phyloP scores from a whole-genome alignment of 208 protist genomes.

The Vickermania ingenoplastis region DNA sequence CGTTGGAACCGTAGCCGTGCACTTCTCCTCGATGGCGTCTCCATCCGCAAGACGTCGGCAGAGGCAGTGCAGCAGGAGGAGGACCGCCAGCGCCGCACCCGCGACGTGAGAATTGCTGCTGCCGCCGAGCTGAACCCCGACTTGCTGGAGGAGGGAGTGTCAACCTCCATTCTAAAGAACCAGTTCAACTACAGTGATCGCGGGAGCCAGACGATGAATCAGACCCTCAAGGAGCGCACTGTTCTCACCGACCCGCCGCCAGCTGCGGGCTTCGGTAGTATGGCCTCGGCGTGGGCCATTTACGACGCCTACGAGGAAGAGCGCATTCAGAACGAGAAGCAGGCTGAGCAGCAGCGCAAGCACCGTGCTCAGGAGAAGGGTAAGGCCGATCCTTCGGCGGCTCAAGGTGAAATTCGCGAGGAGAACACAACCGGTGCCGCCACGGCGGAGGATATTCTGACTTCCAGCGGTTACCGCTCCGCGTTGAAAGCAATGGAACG shows the following conservation, averaged over 20 bases:
- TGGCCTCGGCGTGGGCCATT: slow-evolving; percentile 92
- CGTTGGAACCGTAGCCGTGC: slow-evolving; percentile 75
- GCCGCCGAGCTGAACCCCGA: slow-evolving; percentile 82
- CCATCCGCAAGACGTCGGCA: slow-evolving; percentile 67
- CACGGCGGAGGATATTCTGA: slow-evolving; percentile 49
- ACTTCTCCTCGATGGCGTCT: slow-evolving; percentile 82
- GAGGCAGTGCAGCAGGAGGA: slow-evolving; percentile 87
- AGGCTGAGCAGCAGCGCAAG: slow-evolving; percentile 58
- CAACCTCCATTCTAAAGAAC: slow-evolving; percentile 91
- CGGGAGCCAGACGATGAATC: slow-evolving; percentile 94
- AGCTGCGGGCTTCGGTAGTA: slow-evolving; percentile 70
- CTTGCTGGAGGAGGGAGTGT: slow-evolving; percentile 68
- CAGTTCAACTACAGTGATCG: slow-evolving; percentile 98
- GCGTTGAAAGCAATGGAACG: slow-evolving; percentile 92
- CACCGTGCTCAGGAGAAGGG: slow-evolving; percentile 28
- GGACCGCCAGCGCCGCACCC: slow-evolving; percentile 59
- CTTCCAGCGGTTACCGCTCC: slow-evolving; percentile 36
- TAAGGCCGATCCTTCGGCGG: slow-evolving; percentile 53
- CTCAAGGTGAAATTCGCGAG: slow-evolving; percentile 14
- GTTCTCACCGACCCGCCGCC: slow-evolving; percentile 92
- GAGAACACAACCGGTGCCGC: slow-evolving; percentile 13
- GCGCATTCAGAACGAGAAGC: slow-evolving; percentile 72
- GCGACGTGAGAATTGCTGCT: slow-evolving; percentile 59
- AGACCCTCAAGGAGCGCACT: slow-evolving; percentile 55
- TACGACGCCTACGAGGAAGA: slow-evolving; percentile 94